Conservation (phyloP, 106 monocot genomes). For the Acanthochlamys bracteata region DNA sequence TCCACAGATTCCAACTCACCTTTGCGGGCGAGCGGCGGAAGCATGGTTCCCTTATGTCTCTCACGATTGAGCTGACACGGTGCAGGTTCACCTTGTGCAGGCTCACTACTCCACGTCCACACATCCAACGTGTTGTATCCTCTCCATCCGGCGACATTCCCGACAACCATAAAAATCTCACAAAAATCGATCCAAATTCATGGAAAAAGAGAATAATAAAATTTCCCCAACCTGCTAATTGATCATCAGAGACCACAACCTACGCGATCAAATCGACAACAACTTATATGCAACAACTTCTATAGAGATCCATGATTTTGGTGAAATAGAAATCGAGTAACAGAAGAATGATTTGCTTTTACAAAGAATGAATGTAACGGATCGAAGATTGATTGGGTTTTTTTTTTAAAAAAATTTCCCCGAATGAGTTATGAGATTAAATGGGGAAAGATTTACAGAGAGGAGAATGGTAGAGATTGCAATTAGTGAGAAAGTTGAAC, state of each 20-base stretch:
- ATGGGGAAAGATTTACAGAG: background rate
- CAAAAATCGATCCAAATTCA: background rate
- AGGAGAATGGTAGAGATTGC: no score
- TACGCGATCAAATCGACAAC: background rate
- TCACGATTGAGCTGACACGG: constrained; percentile 60
- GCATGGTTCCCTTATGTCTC: constrained; percentile 69
- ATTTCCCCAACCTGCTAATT: background rate
- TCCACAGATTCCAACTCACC: constrained; percentile 15
- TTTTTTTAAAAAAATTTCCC: background rate
- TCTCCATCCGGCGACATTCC: constrained; percentile 46
- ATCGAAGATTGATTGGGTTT: background rate
- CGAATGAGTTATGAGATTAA: background rate
- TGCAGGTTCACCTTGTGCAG: constrained; percentile 33
- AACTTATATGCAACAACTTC: background rate
- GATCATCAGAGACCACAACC: no score
- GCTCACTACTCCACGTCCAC: constrained; percentile 27
- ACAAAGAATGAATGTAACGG: background rate
- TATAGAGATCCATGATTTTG: background rate
- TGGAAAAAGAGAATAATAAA: background rate
- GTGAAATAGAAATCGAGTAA: background rate
- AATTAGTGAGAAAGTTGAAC: background rate
- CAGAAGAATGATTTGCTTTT: background rate
- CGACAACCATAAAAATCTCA: background rate
- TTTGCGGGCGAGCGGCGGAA: constrained; percentile 52
- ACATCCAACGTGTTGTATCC: constrained; percentile 57